These are phyloP conservation scores for Hordeum vulgare DNA, from an alignment of 176 grass and related monocot species.

Conservation along the genomic window DNA sequence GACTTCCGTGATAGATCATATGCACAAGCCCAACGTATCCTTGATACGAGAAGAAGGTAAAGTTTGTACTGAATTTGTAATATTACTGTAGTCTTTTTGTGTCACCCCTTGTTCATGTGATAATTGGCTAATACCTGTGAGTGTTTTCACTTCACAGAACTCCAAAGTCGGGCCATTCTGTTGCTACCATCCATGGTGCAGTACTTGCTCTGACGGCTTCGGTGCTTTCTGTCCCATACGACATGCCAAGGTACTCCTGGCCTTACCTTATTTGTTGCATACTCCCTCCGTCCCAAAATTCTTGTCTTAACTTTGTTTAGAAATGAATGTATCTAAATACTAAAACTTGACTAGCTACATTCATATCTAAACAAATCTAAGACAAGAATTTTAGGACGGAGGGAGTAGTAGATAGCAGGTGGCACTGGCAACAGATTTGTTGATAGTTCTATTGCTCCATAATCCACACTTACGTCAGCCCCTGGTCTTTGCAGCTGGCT, in stretches of 20 bases:
- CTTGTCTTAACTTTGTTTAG: too few species aligned
- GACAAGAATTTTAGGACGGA: too few species aligned
- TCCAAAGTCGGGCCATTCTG: slow-evolving; percentile 36
- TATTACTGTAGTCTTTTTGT: neutral
- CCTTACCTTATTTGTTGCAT: slow-evolving; percentile 5
- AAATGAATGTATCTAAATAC: too few species aligned
- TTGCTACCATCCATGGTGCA: slow-evolving; percentile 76
- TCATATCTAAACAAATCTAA: too few species aligned
- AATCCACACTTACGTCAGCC: neutral
- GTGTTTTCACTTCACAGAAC: slow-evolving; percentile 40
- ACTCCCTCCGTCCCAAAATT: too few species aligned
- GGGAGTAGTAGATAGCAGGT: neutral
- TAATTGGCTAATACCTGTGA: neutral
- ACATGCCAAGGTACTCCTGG: slow-evolving; percentile 81
- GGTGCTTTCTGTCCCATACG: slow-evolving; percentile 87
- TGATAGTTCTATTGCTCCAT: neutral
- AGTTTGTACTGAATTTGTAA: slow-evolving; percentile 8
- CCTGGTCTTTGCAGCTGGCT: slow-evolving; percentile 66
- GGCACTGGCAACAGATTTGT: neutral
- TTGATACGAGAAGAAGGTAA: slow-evolving; percentile 48
- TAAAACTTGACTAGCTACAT: too few species aligned
- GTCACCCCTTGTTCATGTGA: neutral
- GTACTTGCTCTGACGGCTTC: slow-evolving; percentile 91
- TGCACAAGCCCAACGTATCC: slow-evolving; percentile 54
- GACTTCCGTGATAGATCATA: slow-evolving; percentile 78